These are phyloP conservation scores for Solanum infundibuliforme DNA, from an alignment of 257 asterid species.

Conservation along the genomic window DNA sequence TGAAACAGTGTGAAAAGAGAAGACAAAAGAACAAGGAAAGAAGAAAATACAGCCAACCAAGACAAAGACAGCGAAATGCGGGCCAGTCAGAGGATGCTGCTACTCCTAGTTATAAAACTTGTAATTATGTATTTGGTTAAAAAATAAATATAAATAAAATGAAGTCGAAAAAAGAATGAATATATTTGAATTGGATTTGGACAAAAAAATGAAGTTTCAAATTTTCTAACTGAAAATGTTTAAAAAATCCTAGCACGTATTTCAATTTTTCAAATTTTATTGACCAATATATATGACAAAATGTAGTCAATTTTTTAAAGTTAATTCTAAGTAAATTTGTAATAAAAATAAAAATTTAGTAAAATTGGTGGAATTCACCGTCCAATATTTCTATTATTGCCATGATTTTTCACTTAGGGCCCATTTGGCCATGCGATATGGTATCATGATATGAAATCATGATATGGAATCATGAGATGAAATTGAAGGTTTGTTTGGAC, in stretches of 20 bases:
- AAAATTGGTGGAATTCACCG: fast-evolving
- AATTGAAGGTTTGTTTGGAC: no score
- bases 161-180: background rate
- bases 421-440: no score
- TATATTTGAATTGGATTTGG: background rate
- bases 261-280: background rate
- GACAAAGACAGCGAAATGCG: constrained; percentile 16
- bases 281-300: background rate
- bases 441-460: no score
- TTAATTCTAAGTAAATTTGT: background rate
- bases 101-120: background rate
- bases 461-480: no score
- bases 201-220: background rate
- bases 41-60: constrained; percentile 6
- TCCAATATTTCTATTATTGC: no score
- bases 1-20: constrained; percentile 2
- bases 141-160: background rate
- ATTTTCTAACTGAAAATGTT: background rate
- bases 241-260: background rate
- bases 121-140: background rate
- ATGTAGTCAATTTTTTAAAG: background rate
- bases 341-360: background rate
- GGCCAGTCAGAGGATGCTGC: constrained; percentile 11
- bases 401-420: background rate
- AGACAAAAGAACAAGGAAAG: constrained; percentile 3